Base-by-base conservation (phyloP, 768 basidiomycete species). In the Fomitopsis pulvina region DNA sequence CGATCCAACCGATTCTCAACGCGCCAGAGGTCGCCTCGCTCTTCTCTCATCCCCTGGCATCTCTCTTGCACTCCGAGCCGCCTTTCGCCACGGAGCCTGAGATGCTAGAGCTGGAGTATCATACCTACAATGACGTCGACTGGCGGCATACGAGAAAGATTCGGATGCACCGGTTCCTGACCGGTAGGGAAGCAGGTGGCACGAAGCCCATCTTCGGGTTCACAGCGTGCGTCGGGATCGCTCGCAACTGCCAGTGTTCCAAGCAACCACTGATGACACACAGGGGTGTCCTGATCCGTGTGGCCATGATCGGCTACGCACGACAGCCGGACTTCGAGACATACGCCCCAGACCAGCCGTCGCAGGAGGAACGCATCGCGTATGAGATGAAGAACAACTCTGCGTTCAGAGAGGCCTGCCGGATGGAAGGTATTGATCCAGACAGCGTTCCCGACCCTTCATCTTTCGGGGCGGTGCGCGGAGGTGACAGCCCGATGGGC, bases 201-300 rank as follows among this genome's bases (percentile, higher is more conserved):
- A 78, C 90, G 12, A 93, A 91, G 59, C 92, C 92, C n/a, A 79
- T 94, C 0, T 89, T 82, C 56, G 92, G 92, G 7, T 67, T 95
- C 8, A 95, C 92, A 25, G 81, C 91, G 90, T 93, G 63, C 54
- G 86, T 77, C 6, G 9, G 39, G 28, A 41, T 18, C 34, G 11
- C 3, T 53, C 32, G 11, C 34, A 14, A 26, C 45, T 29, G 22
- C 40, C n/a, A n/a, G n/a, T n/a, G n/a, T n/a, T n/a, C n/a, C n/a
- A n/a, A n/a, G n/a, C n/a, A n/a, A n/a, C n/a, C n/a, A n/a, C n/a
- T 41, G 16, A 38, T 27, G 25, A 6, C 7, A 22, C 21, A 28
- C 53, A 81, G 79, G 9, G 66, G 73, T 1, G 79, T 83, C 43
- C 66, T 82, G 20, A 75, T 83, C 45, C 66, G 66, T 22, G 69